Conservation (phyloP, 768 basidiomycete genomes). For the Hypsizygus marmoreus region DNA sequence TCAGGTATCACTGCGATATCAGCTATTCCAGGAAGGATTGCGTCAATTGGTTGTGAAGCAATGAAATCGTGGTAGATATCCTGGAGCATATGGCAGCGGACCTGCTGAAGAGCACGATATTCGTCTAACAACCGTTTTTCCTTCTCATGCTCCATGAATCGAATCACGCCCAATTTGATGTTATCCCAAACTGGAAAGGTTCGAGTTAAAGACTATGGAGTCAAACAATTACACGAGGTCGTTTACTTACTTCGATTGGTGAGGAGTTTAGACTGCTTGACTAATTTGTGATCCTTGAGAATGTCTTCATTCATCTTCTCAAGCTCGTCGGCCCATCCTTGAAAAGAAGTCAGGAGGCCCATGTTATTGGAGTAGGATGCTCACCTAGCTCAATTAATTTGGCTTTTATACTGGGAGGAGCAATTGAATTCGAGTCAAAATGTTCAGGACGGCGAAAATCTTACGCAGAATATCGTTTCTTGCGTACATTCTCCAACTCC, state of each 20-base stretch:
- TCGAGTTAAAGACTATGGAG: background rate
- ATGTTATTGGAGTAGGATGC: background rate
- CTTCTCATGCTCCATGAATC: background rate
- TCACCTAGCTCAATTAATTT: background rate
- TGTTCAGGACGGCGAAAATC: background rate
- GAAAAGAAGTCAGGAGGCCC: background rate
- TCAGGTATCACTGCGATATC: no score
- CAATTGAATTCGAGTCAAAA: background rate
- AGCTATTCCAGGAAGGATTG: no score
- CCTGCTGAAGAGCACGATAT: no score
- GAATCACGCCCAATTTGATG: conserved; percentile 2
- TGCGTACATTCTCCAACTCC: no score
- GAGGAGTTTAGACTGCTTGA: background rate
- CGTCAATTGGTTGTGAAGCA: no score
- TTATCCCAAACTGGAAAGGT: conserved; percentile 6
- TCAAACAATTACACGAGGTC: no score
- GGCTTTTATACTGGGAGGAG: background rate
- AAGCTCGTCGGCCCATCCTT: no score
- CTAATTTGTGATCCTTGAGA: background rate
- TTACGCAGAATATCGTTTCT: background rate
- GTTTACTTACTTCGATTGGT: background rate
- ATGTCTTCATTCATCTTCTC: no score
- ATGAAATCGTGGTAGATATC: no score
- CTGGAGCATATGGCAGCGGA: no score
- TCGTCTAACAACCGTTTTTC: background rate